Base-by-base conservation (phyloP, 2,329 filamentous ascomycete genomes). In the Pseudogymnoascus sp. region DNA sequence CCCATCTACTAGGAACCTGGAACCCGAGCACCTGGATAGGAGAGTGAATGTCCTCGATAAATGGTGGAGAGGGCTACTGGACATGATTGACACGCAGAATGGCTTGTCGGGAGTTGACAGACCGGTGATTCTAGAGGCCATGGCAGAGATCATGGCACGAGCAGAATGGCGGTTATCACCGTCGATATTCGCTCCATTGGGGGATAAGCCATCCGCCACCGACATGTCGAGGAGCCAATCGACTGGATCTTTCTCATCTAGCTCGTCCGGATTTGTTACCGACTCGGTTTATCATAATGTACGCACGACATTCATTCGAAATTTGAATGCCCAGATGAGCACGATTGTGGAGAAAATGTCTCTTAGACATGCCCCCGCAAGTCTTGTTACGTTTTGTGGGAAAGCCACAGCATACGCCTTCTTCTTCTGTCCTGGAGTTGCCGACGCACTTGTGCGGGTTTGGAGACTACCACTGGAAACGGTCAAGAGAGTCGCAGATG, bases 261-360 rank as follows among this genome's bases (percentile, higher is more conserved):
- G 77, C 8, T 80, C 82, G 5, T 87, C 86, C 2, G 87, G 89
- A 66, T 89, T 89, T 67, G 74, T 90, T 65, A 76, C 83, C 50
- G 87, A 90, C 68, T 89, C 87, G 1, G 85, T 90, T 38, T 82
- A 87, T 67, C 87, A 90, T 72, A 90, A 90, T 71, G 84, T 89
- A 26, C 83, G 85, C 36, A 89, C 88, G 71, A 83, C 86, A 44
- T 90, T 88, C 71, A 81, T 85, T 4, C 86, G 89, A 66, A 90
- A 90, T 67, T 73, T 90, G 8, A 79, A 87, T 36, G 82, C 86
- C 26, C 88, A 90, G 67, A 86, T 90, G 81, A 78, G 80, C 5
- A 89, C 88, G 70, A 86, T 87, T n/a, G 83, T 90, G 4, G 86
- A 89, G 64, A 87, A 87, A 68, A 89, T 91, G 86, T 88, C 87